Base-by-base conservation (phyloP, 2,329 filamentous ascomycete genomes). In the Cadophora malorum region DNA sequence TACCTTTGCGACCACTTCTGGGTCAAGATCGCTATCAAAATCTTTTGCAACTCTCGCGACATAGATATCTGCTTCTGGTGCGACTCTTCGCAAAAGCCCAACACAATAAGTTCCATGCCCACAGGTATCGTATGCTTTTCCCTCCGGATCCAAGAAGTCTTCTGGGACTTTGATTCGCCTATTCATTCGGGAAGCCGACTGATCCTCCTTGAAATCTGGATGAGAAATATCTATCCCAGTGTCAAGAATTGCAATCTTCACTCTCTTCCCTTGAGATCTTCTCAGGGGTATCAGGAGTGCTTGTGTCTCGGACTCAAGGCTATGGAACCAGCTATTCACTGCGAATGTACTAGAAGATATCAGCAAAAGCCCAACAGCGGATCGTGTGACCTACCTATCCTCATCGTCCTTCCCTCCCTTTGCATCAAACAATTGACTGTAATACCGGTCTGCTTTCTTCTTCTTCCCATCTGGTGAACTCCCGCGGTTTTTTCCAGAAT, bases 21-120 rank as follows among this genome's bases (percentile, higher is more conserved):
- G 63, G 50, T 69, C 64, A 5, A 71, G 31, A 58, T 55, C 66
- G 31, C 64, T 67, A 12, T 67, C 23, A 14, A 66, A 66, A 64
- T 68, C 69, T 50, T 68, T 67, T 33, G 69, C 70, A 67, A 77
- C 69, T 67, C 67, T 71, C 60, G 75, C 75, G 62, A 78, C 66
- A 68, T 77, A 77, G 50, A 78, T 74, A 64, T 78, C 74, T 67
- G 76, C 74, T 60, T 70, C 67, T 21, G 75, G 65, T 23, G 75
- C 76, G 67, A 76, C 68, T 65, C 72, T 72, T 38, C 74, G 70
- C n/a, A 78, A 61, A 14, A 78, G 70, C 25, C 72, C 75, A 53
- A 73, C 71, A 70, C 72, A 71, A 73, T 77, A 75, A 66, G 75
- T 78, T 47, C 76, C 76, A 55, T 78, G 76, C 45, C 75, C 75